Conservation (phyloP, 257 asterid genomes). For the Gentiana dahurica region DNA sequence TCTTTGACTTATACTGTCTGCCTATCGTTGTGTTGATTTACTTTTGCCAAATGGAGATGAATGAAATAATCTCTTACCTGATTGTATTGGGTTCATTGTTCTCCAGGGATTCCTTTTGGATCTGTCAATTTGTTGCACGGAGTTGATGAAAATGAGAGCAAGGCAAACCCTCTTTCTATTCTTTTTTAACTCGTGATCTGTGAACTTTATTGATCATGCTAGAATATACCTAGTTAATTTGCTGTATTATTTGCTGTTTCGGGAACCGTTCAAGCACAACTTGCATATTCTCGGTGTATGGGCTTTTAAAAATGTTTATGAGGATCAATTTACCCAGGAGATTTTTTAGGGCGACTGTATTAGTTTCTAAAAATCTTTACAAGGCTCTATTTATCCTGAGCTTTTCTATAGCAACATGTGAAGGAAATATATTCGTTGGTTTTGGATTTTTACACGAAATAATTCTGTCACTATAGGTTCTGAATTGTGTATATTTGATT, state of each 20-base stretch:
- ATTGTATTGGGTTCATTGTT: constrained; percentile 7
- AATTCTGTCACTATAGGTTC: too few species aligned
- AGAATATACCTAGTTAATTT: background rate
- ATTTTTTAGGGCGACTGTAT: too few species aligned
- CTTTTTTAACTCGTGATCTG: constrained; percentile 43
- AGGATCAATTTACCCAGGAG: too few species aligned
- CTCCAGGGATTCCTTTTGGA: constrained; percentile 96
- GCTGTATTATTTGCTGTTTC: background rate
- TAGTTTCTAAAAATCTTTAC: too few species aligned
- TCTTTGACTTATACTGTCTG: background rate
- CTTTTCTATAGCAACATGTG: background rate
- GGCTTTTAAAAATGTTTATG: too few species aligned
- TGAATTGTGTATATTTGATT: too few species aligned
- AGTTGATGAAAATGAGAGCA: constrained; percentile 97
- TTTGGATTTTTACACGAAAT: too few species aligned
- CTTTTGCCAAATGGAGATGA: background rate
- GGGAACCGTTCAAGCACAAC: too few species aligned
- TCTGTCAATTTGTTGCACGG: constrained; percentile 93
- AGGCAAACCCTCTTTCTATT: constrained; percentile 73
- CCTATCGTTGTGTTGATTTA: background rate
- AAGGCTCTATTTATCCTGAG: background rate
- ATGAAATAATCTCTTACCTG: constrained; percentile 2
- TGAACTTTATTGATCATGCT: constrained; percentile 5
- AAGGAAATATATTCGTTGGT: too few species aligned
- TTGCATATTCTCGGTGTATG: too few species aligned